These are phyloP conservation scores for Phoenix dactylifera DNA, from an alignment of 176 grass and related monocot species.

Conservation along the genomic window DNA sequence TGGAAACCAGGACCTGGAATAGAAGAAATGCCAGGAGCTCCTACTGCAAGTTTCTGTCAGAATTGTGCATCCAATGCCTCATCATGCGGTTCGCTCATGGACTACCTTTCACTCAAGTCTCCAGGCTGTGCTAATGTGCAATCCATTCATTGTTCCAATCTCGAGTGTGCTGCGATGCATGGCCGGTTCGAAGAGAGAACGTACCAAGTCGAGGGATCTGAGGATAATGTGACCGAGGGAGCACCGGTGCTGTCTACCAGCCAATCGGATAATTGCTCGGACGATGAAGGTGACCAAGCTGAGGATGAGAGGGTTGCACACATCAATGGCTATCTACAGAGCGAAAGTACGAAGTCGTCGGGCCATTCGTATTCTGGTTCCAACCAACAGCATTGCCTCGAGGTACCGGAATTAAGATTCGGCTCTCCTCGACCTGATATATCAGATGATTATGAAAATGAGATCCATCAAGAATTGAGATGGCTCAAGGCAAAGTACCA, in stretches of 20 bases:
- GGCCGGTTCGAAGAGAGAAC: conserved; percentile 6
- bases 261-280: conserved; percentile 8
- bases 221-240: neutral
- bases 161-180: conserved; percentile 3
- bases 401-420: neutral
- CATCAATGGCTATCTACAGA: neutral
- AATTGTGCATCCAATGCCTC: conserved; percentile 3
- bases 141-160: neutral
- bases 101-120: neutral
- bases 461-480: neutral
- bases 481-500: neutral
- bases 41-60: neutral
- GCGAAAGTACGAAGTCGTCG: neutral
- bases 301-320: neutral
- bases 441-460: conserved; percentile 1
- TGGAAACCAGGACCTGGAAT: conserved; percentile 13
- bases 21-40: conserved; percentile 2
- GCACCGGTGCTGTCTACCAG: neutral
- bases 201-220: conserved; percentile 9
- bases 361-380: neutral
- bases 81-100: neutral
- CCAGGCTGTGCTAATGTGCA: neutral
- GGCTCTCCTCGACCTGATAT: neutral
- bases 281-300: neutral
- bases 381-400: neutral